Percentiles rank a stretch among this genome's conserved stretches.
Conservation (phyloP, 164 flowering plant species). For the Protea cynaroides region DNA sequence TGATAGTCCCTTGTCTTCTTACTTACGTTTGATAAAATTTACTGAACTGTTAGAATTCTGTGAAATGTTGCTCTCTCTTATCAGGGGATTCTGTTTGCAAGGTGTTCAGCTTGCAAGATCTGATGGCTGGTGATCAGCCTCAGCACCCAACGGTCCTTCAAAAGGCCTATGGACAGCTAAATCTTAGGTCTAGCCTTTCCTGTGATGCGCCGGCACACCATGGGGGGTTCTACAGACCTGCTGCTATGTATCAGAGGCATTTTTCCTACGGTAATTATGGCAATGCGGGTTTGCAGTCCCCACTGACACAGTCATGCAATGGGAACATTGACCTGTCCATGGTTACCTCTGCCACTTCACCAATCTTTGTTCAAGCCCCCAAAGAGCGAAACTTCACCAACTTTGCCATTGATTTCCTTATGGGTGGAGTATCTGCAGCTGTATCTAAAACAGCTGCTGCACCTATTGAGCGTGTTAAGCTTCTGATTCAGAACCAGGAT, state of each 20-base stretch:
- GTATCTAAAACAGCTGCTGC: conserved; percentile 50
- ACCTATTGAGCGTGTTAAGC: conserved; percentile 48
- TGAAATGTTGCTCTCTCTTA: not conserved
- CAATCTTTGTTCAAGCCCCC: conserved; percentile 31
- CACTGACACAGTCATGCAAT: conserved; percentile 10
- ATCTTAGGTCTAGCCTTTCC: conserved; percentile 14
- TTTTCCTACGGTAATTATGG: conserved; percentile 29
- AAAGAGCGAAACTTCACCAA: conserved; percentile 28
- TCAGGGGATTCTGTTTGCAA: not conserved
- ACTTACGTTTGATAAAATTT: not conserved
- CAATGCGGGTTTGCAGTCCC: conserved; percentile 26
- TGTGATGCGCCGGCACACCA: conserved; percentile 14
- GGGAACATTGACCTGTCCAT: conserved; percentile 12
- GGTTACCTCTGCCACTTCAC: conserved; percentile 23
- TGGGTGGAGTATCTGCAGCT: conserved; percentile 60
- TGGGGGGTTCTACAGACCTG: conserved; percentile 13
- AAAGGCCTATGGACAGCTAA: conserved; percentile 29
- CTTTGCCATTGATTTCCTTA: conserved; percentile 40
- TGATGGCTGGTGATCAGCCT: conserved; percentile 26
- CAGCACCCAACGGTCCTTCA: conserved; percentile 29
- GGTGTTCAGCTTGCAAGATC: not conserved
- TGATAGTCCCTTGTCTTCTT: not conserved
- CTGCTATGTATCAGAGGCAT: conserved; percentile 19
- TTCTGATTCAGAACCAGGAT: conserved; percentile 46
- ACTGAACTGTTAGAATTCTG: not conserved